Base-by-base conservation (phyloP, 768 basidiomycete genomes). In the Podaxis sp. region DNA sequence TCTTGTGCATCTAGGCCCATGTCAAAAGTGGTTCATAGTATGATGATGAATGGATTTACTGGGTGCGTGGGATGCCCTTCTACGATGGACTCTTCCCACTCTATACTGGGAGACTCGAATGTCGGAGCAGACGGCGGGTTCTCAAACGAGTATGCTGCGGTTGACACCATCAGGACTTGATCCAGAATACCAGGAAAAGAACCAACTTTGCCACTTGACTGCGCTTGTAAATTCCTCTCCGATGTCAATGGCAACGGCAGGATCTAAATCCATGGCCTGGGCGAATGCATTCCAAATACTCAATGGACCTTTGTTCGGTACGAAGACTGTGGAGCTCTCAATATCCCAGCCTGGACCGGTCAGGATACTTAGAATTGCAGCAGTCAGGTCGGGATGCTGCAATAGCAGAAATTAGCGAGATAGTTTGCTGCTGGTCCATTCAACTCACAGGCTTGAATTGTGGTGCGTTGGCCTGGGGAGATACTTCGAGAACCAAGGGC, bases 51-150 rank as follows among this genome's bases (percentile, higher is more conserved):
- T 43, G 24, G 13, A 66, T 76, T 63, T 65, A 84, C 85, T 15
- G 85, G 84, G 70, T 86, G 85, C 0, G 81, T 85, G 3, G 84
- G 83, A 67, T 86, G 85, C 0, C 84, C 83, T 68, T 85, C 84
- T 19, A 85, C 81, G 29, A 85, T 83, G 1, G 84, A 84, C 66
- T 85, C 82, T 63, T 86, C 84, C 85, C 85, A 86, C 38, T 75
- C 79, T 12, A 86, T 80, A 59, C 83, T 85, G 0, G 81, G 68
- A 24, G 80, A 82, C 3, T 69, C 62, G 43, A 84, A 80, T 4
- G 73, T 67, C 0, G 85, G 82, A 3, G 79, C 75, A 33, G 59
- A 63, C 1, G 81, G 82, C 13, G 83, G 83, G 52, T 82, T 67
- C 53, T 82, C 78, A 57, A 81, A 86, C 2, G 83, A 80, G 68